Evolutionary conservation across 2,329 filamentous ascomycete genomes (phyloP).

Genomic region (Karstenula rhodostoma): DNA sequence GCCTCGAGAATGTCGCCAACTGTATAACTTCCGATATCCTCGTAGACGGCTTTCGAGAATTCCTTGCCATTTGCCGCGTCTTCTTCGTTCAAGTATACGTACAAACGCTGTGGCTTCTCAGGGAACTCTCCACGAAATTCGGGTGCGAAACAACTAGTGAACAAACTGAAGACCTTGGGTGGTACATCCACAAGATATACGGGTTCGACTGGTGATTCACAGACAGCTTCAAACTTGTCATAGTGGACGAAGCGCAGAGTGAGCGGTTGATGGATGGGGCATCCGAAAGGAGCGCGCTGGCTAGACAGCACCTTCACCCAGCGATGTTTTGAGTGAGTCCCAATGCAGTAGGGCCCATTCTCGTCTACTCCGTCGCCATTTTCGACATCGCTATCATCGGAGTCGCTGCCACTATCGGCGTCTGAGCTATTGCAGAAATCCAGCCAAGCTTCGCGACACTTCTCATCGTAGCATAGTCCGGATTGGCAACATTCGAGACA

Average conservation of each 20-base stretch:
- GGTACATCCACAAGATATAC: background rate
- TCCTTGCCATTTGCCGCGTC: background rate
- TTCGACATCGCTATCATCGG: conserved; percentile 3
- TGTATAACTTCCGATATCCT: conserved; percentile 5
- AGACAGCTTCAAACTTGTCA: background rate
- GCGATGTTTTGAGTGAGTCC: background rate
- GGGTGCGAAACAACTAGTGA: conserved; percentile 9
- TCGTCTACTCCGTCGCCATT: background rate
- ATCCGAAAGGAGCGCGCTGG: conserved; percentile 9
- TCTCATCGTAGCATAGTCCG: conserved; percentile 8
- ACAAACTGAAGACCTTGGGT: background rate
- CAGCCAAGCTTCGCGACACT: background rate
- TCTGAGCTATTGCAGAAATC: background rate
- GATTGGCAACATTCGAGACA: conserved; percentile 8
- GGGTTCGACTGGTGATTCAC: background rate
- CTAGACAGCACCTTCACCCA: background rate
- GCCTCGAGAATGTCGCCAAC: conserved; percentile 16
- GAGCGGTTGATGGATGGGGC: conserved; percentile 8
- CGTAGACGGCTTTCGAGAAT: background rate
- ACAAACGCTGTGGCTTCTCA: background rate
- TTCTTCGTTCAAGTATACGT: background rate
- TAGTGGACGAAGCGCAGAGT: background rate
- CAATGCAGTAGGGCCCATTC: background rate
- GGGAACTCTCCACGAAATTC: background rate
- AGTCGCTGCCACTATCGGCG: background rate